Evolutionary conservation across 2,329 filamentous ascomycete species (phyloP), one percentile per base, ranked within the genome.

Genomic region (Pseudogymnoascus sp.): DNA sequence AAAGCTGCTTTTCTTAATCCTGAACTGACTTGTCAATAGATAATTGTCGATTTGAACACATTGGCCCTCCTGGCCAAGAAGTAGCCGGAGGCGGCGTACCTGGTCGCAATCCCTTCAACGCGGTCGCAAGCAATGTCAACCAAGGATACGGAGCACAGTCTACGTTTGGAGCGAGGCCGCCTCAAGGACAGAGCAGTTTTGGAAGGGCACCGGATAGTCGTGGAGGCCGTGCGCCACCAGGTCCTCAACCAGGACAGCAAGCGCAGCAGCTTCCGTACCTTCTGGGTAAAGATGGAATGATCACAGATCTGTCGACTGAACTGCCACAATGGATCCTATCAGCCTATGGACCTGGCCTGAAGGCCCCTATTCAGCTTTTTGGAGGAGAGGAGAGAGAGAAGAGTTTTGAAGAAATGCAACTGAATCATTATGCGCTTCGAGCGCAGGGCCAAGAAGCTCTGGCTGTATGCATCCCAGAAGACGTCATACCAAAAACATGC

Each of bases 251-350:
- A 37, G 45, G 62, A 21, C 60, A 26, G 1, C 47, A 63, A 45
- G 10, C 23, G 29, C 59, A 64, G 26, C 45, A 64, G 26, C 45
- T 64, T 64, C 68, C 64, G 70, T 72, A 75, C 64, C 60, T 45
- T 4, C 63, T 68, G 11, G 65, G 71, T 40, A 73, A 71, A 63
- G 83, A 84, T 0, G 77, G 76, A 2, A 87, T 96, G 69, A 81
- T 81, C 65, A 76, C 77, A 62, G 91, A 96, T 71, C 79, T 96
- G 54, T 83, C 81, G 0, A 79, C 81, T 21, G 90, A 95, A 65
- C 82, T 83, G 7, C 93, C 93, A 16, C 77, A 84, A 79, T 97
- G 93, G 89, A 87, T 95, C 4, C 82, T 97, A 23, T 96, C 93
- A 1, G 83, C 88, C 21, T 97, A 96, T 74, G 90, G 87, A 0